Evolutionary conservation across 257 asterid genomes (phyloP), one percentile per base, ranked within the genome.

Genomic region (Eustoma russellianum): DNA sequence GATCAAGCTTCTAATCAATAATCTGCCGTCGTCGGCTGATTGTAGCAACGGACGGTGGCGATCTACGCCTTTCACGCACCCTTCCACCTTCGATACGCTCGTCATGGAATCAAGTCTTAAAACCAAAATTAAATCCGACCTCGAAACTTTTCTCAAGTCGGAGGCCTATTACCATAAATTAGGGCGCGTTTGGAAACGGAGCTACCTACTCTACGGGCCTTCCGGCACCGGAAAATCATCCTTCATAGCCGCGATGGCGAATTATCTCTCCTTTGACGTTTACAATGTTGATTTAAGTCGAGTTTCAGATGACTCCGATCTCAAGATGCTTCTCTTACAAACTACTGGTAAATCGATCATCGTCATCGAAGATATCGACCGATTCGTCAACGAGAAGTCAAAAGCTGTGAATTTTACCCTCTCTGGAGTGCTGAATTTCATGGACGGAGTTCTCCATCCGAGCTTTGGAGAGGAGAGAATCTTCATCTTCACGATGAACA

Each of bases 171-270:
- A 83, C 67, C 81, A 77, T 61, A 77, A 75, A 16, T 52, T 83
- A 30, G 93, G 93, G 46, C 81, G 93, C 17, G 81, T 80, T 47
- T 83, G 88, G 88, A 75, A 60, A 18, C 81, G 93, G 17, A 83
- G 76, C 44, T 83, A 79, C 38, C 87, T 83, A 48, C 81, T 83
- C 48, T 78, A 77, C 67, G 93, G 93, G 33, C 81, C 88, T 7
- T 75, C 88, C 46, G 88, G 93, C 28, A 83, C 93, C n/a, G 93
- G 88, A 5, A 83, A 83, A 60, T 83, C 88, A 48, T 72, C 88
- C 45, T 83, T 83, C 81, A 53, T 79, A 41, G 85, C 93, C 2
- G 76, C 93, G 41, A 52, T 79, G 55, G 85, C 93, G 9, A 79
- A 79, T 69, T 74, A 72, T 33, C 77, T 83, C 18, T 56, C 57